Conservation (phyloP, 2,329 filamentous ascomycete genomes). For the Elsinoe ampelina region DNA sequence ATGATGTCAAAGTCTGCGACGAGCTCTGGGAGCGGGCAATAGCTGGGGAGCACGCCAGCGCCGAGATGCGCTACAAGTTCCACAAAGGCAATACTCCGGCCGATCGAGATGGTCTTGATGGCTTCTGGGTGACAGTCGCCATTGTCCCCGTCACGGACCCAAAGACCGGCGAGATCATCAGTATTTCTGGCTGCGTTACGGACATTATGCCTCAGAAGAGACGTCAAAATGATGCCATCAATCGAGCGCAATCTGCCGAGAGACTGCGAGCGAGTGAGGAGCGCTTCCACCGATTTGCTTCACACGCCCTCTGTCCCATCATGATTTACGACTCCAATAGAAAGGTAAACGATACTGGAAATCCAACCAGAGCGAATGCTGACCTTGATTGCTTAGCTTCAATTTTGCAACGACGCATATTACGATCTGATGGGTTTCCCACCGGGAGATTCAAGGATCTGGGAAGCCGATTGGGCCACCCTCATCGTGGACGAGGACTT, state of each 20-base stretch:
- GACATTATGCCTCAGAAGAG: constrained; percentile 21
- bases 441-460: constrained; percentile 26
- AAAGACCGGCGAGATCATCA: constrained; percentile 15
- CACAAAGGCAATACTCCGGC: background rate
- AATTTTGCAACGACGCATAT: constrained; percentile 38
- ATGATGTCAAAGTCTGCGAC: background rate
- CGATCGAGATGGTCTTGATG: constrained; percentile 12
- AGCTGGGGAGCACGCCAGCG: constrained; percentile 7
- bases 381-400: constrained; percentile 26
- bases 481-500: constrained; percentile 31
- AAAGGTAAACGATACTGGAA: constrained; percentile 1
- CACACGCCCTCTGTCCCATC: constrained; percentile 29
- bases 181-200: constrained; percentile 21
- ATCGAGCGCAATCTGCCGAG: constrained; percentile 34
- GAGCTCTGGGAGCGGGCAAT: background rate
- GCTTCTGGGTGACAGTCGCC: constrained; percentile 20
- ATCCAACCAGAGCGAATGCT: background rate
- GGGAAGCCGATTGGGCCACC: constrained; percentile 36
- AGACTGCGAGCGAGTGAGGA: constrained; percentile 30
- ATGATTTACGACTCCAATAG: constrained; percentile 20
- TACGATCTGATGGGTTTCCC: constrained; percentile 40
- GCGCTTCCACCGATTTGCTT: constrained; percentile 19
- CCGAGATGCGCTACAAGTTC: constrained; percentile 19
- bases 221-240: constrained; percentile 28
- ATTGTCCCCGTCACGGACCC: constrained; percentile 18